A percentile compares a stretch with the other conserved stretches of the same genome.
phyloP scores from a whole-genome alignment of 345 rosid genomes.

The Pugionium dolabratum region DNA sequence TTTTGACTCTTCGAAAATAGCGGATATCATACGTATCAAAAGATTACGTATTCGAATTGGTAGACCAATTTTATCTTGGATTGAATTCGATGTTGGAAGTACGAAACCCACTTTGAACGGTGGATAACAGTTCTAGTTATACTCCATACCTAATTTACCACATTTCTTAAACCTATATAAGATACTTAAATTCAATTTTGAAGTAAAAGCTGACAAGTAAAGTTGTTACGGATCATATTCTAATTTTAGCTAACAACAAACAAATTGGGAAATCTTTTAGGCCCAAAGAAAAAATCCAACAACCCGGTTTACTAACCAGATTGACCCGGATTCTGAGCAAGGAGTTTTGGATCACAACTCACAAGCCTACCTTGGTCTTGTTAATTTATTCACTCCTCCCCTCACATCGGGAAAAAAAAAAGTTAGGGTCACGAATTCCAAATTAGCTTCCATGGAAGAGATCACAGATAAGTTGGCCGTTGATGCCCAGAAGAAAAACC shows the following conservation, averaged over 20 bases:
- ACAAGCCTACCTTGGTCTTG: not conserved
- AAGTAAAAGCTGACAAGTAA: no score
- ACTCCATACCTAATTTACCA: conserved; percentile 9
- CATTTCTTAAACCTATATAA: not conserved
- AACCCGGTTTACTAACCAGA: conserved; percentile 14
- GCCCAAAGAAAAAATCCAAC: not conserved
- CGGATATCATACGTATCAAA: no score
- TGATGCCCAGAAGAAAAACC: conserved; percentile 68
- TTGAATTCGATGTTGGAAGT: no score
- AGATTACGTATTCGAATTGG: no score
- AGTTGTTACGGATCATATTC: no score
- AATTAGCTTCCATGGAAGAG: conserved; percentile 59
- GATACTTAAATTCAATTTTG: no score
- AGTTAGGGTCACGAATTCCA: conserved; percentile 37
- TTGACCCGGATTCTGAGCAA: conserved; percentile 19
- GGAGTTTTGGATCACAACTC: conserved; percentile 20
- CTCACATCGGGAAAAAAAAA: not conserved
- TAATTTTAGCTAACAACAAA: no score
- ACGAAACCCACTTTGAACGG: no score
- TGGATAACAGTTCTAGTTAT: not conserved
- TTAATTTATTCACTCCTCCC: conserved; percentile 17
- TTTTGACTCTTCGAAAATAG: no score
- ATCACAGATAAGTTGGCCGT: conserved; percentile 55
- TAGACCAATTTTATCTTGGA: no score
- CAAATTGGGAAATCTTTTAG: no score